Evolutionary conservation across 2,329 filamentous ascomycete genomes (phyloP).

Genomic region (Trichoderma sp.): DNA sequence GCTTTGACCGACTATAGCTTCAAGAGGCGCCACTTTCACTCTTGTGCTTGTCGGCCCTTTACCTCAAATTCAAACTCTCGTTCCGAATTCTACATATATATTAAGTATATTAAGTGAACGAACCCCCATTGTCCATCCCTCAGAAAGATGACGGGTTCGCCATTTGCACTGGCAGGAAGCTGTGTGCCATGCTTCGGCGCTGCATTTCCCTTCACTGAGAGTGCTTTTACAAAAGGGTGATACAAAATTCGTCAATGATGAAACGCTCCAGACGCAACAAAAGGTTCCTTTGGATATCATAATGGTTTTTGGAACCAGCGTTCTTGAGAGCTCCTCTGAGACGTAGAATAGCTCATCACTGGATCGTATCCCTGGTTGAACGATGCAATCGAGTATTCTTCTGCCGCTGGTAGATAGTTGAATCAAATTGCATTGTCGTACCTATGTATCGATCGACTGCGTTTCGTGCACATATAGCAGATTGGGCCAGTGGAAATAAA

Average conservation of each 20-base stretch:
- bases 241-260: constrained; percentile 1
- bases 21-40: background rate
- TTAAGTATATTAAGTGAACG: background rate
- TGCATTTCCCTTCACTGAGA: background rate
- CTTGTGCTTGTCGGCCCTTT: background rate
- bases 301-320: background rate
- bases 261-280: background rate
- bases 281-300: background rate
- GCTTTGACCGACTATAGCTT: background rate
- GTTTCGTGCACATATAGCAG: background rate
- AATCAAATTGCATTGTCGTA: background rate
- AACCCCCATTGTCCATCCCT: background rate
- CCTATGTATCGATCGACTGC: background rate
- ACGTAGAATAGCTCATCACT: constrained; percentile 2
- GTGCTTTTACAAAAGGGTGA: background rate
- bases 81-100: background rate
- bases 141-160: background rate
- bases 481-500: background rate
- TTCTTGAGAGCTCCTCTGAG: background rate
- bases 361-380: background rate
- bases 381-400: background rate
- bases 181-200: background rate
- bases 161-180: no score
- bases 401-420: background rate
- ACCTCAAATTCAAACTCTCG: background rate